Evolutionary conservation across 2,329 filamentous ascomycete genomes (phyloP).

Genomic region (Ramularia endophylla): DNA sequence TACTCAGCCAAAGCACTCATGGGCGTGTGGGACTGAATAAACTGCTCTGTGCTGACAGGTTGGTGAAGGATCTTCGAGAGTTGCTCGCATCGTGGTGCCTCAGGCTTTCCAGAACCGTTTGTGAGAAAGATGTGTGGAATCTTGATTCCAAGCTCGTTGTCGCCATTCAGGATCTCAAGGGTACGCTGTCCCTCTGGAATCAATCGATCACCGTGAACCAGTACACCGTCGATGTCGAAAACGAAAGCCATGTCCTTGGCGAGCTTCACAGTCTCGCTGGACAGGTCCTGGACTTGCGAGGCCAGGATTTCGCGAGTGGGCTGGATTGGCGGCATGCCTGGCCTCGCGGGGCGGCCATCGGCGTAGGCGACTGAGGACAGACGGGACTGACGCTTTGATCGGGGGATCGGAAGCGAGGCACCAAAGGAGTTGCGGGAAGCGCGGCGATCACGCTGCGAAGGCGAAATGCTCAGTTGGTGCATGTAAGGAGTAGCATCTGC

Average conservation of each 20-base stretch:
- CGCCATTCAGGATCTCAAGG: conserved; percentile 66
- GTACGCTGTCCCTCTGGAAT: conserved; percentile 62
- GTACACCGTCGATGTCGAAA: conserved; percentile 71
- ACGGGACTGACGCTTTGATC: conserved; percentile 62
- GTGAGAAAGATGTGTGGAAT: conserved; percentile 70
- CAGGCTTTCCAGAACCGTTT: conserved; percentile 68
- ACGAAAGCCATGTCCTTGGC: conserved; percentile 79
- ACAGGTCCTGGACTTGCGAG: conserved; percentile 63
- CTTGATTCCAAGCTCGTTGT: conserved; percentile 73
- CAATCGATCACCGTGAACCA: conserved; percentile 65
- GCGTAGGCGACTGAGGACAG: conserved; percentile 56
- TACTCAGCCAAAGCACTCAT: conserved; percentile 72
- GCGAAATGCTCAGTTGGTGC: conserved; percentile 64
- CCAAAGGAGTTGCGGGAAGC: conserved; percentile 72
- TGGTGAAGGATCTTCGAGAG: conserved; percentile 60
- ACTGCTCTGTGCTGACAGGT: conserved; percentile 64
- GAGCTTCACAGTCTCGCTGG: conserved; percentile 57
- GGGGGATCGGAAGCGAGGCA: conserved; percentile 64
- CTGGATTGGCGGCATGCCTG: conserved; percentile 54
- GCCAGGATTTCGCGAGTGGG: conserved; percentile 62
- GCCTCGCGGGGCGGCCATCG: conserved; percentile 42
- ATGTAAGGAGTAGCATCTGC: conserved; percentile 64
- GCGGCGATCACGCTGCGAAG: conserved; percentile 62
- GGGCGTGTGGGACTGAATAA: conserved; percentile 71
- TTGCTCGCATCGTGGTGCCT: conserved; percentile 59